phyloP scores from a whole-genome alignment of 495 filamentous ascomycete species.

The Penicillium bialowiezense region DNA sequence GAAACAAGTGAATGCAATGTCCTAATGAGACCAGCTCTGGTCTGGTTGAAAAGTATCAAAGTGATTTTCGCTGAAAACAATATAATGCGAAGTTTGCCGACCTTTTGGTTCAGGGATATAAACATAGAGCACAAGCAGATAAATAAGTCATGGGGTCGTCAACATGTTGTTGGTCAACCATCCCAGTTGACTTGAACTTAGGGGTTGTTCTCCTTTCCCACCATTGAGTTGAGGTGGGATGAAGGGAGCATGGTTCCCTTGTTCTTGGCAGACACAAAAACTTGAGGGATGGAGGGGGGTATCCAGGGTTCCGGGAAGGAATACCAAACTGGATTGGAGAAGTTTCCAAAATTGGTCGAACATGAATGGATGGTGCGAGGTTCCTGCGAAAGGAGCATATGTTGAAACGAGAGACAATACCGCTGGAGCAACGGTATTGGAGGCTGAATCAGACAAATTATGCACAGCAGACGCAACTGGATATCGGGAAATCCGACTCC shows the following conservation, averaged over 20 bases:
- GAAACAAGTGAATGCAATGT: constrained; percentile 12
- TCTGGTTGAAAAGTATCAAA: background rate
- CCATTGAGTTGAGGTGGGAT: background rate
- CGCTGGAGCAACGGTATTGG: constrained; percentile 7
- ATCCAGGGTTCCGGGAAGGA: too few species aligned
- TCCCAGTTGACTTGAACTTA: background rate
- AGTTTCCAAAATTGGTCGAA: constrained; percentile 7
- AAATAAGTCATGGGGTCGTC: background rate
- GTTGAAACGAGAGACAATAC: constrained; percentile 16
- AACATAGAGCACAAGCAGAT: background rate
- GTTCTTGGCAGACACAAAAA: background rate
- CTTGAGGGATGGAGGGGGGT: background rate
- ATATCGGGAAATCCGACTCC: too few species aligned
- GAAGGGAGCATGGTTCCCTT: background rate
- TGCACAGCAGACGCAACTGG: constrained; percentile 20
- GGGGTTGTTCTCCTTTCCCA: background rate
- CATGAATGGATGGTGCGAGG: too few species aligned
- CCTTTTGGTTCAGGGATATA: constrained; percentile 11
- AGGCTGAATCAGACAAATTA: constrained; percentile 9
- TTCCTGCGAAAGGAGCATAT: constrained; percentile 3
- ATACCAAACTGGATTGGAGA: too few species aligned
- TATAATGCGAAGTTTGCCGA: background rate
- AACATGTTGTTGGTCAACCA: background rate
- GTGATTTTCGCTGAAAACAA: constrained; percentile 5
- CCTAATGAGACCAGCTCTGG: constrained; percentile 7